These are phyloP conservation scores for Dionaea muscipula DNA, from an alignment of 179 eudicot genomes.

Conservation along the genomic window DNA sequence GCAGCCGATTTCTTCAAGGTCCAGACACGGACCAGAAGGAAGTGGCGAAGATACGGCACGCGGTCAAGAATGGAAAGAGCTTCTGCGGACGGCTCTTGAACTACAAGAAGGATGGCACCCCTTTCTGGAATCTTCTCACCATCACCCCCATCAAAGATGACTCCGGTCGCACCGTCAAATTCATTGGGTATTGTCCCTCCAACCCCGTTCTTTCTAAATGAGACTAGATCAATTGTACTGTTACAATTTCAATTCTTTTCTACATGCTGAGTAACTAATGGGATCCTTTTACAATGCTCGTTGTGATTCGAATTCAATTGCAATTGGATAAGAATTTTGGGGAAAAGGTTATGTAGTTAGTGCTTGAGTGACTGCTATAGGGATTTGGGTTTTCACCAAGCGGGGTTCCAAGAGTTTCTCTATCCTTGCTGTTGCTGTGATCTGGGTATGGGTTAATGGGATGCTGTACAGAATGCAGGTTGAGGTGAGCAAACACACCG, in stretches of 20 bases:
- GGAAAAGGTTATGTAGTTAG: too few relatives aligned
- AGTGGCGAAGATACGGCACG: conserved; percentile 66
- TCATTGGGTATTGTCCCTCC: conserved; percentile 96
- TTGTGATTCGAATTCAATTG: too few relatives aligned
- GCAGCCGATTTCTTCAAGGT: conserved; percentile 96
- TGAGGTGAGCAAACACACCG: conserved; percentile 95
- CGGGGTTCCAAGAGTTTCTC: too few relatives aligned
- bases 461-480: conserved; percentile 79
- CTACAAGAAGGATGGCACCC: conserved; percentile 90
- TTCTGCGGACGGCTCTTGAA: conserved; percentile 86
- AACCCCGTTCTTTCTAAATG: too few relatives aligned
- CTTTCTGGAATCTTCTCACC: conserved; percentile 96
- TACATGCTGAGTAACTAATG: too few relatives aligned
- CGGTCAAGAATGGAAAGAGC: conserved; percentile 62
- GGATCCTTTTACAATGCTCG: too few relatives aligned
- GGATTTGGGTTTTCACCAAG: too few relatives aligned
- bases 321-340: too few relatives aligned
- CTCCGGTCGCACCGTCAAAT: conserved; percentile 62
- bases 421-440: too few relatives aligned
- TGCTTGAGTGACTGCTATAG: too few relatives aligned
- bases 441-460: too few relatives aligned
- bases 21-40: conserved; percentile 75
- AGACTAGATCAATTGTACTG: too few relatives aligned
- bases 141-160: conserved; percentile 86
- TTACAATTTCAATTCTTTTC: not conserved